Percentiles rank a stretch among this genome's conserved stretches.
Evolutionary conservation across 768 basidiomycete species (phyloP).

Genomic region (Galerina marginata): DNA sequence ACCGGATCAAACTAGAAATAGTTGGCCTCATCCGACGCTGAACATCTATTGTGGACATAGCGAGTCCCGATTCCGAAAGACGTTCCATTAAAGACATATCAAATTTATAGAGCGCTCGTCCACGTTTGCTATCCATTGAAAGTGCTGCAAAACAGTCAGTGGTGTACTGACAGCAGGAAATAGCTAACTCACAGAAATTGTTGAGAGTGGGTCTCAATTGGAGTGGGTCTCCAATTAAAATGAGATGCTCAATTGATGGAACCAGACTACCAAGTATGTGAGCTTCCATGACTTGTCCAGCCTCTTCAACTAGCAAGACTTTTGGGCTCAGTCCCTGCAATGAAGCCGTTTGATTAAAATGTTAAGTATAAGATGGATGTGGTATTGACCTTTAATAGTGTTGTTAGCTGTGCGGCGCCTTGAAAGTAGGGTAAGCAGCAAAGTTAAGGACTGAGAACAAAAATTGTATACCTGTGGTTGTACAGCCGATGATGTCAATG

Average conservation of each 20-base stretch:
- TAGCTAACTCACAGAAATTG: conserved; percentile 60
- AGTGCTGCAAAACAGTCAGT: conserved; percentile 47
- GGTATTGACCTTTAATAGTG: conserved; percentile 3
- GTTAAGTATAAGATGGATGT: background rate
- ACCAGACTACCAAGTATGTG: conserved; percentile 72
- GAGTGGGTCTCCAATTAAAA: conserved; percentile 80
- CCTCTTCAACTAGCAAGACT: conserved; percentile 78
- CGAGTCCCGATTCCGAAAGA: conserved; percentile 56
- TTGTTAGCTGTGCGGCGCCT: conserved; percentile 10
- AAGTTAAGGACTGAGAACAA: background rate
- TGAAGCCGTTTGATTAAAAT: background rate
- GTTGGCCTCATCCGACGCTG: conserved; percentile 78
- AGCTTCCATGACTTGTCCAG: conserved; percentile 82
- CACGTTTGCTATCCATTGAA: conserved; percentile 70
- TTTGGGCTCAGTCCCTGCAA: conserved; percentile 61
- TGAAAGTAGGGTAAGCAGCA: too few species aligned
- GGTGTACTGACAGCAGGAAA: background rate
- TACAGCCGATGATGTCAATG: conserved; percentile 74
- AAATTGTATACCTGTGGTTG: conserved; percentile 64
- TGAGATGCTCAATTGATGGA: conserved; percentile 70
- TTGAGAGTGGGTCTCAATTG: conserved; percentile 75
- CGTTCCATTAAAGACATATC: conserved; percentile 83
- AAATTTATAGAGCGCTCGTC: conserved; percentile 59
- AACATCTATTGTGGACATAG: conserved; percentile 73
- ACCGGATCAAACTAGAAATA: conserved; percentile 70